Evolutionary conservation across 495 filamentous ascomycete genomes (phyloP).

Genomic region (Tuber indicum): DNA sequence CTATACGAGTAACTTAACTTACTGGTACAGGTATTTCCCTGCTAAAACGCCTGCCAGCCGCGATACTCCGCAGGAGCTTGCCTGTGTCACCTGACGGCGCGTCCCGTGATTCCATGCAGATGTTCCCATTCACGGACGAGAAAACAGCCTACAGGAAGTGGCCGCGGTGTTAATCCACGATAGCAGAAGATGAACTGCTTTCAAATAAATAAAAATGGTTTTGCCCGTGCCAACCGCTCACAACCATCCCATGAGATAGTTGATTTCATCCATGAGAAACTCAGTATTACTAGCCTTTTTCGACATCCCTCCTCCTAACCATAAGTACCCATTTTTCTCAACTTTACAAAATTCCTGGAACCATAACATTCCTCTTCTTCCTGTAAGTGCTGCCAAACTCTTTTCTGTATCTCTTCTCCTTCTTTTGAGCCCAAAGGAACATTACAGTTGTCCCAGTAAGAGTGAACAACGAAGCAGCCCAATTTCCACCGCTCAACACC

Average conservation of each 20-base stretch:
- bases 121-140: neutral
- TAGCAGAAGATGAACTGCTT: neutral
- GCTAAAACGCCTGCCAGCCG: conserved; percentile 7
- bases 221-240: neutral
- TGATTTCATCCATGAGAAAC: neutral
- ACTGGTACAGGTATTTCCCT: neutral
- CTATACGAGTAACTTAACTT: too few species aligned
- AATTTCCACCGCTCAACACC: conserved; percentile 67
- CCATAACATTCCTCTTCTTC: conserved; percentile 66
- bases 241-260: neutral
- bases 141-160: neutral
- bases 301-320: neutral
- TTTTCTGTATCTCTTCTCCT: conserved; percentile 80
- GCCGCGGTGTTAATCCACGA: neutral
- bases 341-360: conserved; percentile 56
- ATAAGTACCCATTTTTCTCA: neutral
- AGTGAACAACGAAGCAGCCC: conserved; percentile 66
- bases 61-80: neutral
- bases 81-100: conserved; percentile 26
- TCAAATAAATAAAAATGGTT: neutral
- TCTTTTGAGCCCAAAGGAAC: conserved; percentile 80
- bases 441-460: conserved; percentile 64
- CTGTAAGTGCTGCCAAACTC: conserved; percentile 87
- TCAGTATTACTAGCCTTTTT: neutral
- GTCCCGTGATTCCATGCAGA: conserved; percentile 3